Conservation (phyloP, 441 rosid species). For the Theobroma grandiflorum region DNA sequence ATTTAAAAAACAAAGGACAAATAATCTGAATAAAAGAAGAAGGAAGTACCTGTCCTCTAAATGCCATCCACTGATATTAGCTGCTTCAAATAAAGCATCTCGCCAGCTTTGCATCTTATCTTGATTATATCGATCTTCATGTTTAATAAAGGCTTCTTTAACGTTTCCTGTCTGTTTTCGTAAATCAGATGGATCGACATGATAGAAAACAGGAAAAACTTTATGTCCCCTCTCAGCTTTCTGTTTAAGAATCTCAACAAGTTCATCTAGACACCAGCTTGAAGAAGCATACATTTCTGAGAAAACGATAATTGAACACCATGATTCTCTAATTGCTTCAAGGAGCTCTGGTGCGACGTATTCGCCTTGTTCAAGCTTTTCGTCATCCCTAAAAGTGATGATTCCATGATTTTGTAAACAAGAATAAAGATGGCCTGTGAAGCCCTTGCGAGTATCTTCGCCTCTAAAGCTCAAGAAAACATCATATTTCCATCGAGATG, state of each 20-base stretch:
- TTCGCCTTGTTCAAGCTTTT: constrained; percentile 41
- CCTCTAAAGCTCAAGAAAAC: constrained; percentile 17
- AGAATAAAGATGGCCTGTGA: constrained; percentile 2
- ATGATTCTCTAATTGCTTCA: constrained; percentile 48
- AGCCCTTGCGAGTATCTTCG: neutral
- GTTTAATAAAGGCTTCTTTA: constrained; percentile 30
- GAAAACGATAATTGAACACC: constrained; percentile 33
- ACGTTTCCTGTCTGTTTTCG: neutral
- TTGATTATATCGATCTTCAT: constrained; percentile 26
- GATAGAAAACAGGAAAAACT: neutral
- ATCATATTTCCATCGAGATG: neutral
- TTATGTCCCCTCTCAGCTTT: neutral
- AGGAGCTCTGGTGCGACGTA: constrained; percentile 34
- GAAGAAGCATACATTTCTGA: constrained; percentile 33
- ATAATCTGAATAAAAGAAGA: neutral
- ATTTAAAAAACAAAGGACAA: too few species aligned
- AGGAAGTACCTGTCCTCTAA: constrained; percentile 22
- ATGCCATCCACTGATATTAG: constrained; percentile 48
- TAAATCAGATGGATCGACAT: neutral
- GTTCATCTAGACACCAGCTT: neutral
- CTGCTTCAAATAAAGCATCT: constrained; percentile 46
- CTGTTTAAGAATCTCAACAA: neutral
- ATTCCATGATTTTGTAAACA: constrained; percentile 17
- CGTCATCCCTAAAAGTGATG: constrained; percentile 44
- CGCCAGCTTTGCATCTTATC: constrained; percentile 43